Evolutionary conservation across 2,329 filamentous ascomycete genomes (phyloP).

Genomic region (Magnaporthiopsis poae): DNA sequence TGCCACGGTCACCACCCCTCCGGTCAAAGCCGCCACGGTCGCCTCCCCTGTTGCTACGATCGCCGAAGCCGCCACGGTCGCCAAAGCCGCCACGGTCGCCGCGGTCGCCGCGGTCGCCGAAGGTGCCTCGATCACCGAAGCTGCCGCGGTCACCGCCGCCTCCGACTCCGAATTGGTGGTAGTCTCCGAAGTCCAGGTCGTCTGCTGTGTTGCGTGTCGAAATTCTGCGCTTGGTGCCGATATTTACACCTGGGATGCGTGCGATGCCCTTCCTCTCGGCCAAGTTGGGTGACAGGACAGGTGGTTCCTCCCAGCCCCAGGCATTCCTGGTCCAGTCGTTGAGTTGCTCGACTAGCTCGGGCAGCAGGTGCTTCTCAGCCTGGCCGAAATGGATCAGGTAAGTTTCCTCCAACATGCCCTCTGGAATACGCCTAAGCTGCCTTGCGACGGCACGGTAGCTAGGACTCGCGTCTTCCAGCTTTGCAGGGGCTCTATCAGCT

Average conservation of each 20-base stretch:
- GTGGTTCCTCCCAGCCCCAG: conserved; percentile 43
- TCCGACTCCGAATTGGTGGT: conserved; percentile 7
- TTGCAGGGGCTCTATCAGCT: conserved; percentile 28
- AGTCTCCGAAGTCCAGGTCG: conserved; percentile 5
- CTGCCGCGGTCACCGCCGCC: conserved; percentile 7
- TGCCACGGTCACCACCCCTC: conserved; percentile 6
- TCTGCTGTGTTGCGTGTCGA: neutral
- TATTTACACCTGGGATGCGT: neutral
- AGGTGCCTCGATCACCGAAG: conserved; percentile 10
- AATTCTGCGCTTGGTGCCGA: conserved; percentile 1
- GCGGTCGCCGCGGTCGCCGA: neutral
- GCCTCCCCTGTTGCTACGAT: conserved; percentile 9
- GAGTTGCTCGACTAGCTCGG: conserved; percentile 35
- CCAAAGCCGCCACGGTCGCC: conserved; percentile 13
- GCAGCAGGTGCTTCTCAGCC: conserved; percentile 23
- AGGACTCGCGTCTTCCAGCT: conserved; percentile 25
- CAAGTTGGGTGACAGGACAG: conserved; percentile 23
- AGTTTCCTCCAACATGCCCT: conserved; percentile 30
- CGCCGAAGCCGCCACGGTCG: conserved; percentile 15
- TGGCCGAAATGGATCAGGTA: conserved; percentile 52
- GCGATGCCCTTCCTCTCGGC: conserved; percentile 5
- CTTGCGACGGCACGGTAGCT: conserved; percentile 1
- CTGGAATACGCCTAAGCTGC: conserved; percentile 29
- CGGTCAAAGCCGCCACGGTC: conserved; percentile 1
- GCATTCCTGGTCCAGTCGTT: conserved; percentile 43